Evolutionary conservation across 2,329 filamentous ascomycete species (phyloP).

Genomic region (Phoma sp.): DNA sequence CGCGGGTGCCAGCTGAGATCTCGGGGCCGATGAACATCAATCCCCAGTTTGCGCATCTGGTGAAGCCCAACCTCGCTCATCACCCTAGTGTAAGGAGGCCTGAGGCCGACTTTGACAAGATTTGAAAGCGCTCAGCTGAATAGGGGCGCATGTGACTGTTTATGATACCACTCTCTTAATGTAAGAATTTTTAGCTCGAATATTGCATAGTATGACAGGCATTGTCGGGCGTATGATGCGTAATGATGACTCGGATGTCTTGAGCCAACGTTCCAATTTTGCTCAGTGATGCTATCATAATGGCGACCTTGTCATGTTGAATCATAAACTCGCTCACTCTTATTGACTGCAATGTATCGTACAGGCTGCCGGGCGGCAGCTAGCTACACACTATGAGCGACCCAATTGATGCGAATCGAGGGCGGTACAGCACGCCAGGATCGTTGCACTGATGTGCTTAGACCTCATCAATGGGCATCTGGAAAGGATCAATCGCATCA

Average conservation of each 20-base stretch:
- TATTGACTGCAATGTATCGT: slow-evolving; percentile 1
- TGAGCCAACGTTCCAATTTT: background rate
- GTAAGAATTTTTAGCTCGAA: slow-evolving; percentile 3
- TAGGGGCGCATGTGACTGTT: slow-evolving; percentile 16
- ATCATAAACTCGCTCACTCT: background rate
- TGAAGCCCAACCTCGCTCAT: slow-evolving; percentile 62
- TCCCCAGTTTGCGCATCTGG: slow-evolving; percentile 60
- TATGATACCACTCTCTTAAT: slow-evolving; percentile 44
- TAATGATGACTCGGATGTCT: slow-evolving; percentile 14
- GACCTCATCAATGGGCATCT: slow-evolving; percentile 34
- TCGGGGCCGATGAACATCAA: slow-evolving; percentile 61
- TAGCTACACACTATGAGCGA: slow-evolving; percentile 20
- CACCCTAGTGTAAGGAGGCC: slow-evolving; percentile 53
- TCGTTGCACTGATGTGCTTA: background rate
- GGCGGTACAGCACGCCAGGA: too few species aligned
- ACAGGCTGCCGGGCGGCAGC: slow-evolving; percentile 16
- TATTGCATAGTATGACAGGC: slow-evolving; percentile 1
- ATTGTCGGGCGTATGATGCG: slow-evolving; percentile 4
- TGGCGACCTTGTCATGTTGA: too few species aligned
- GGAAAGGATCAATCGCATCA: slow-evolving; percentile 68
- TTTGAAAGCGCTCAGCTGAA: slow-evolving; percentile 18
- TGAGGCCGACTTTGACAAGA: slow-evolving; percentile 38
- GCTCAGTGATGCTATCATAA: background rate
- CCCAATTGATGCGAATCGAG: background rate
- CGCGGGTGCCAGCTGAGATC: slow-evolving; percentile 58